Evolutionary conservation across 805 yeast genomes (phyloP), one percentile per base, ranked within the genome.

Genomic region (Pichia exigua): DNA sequence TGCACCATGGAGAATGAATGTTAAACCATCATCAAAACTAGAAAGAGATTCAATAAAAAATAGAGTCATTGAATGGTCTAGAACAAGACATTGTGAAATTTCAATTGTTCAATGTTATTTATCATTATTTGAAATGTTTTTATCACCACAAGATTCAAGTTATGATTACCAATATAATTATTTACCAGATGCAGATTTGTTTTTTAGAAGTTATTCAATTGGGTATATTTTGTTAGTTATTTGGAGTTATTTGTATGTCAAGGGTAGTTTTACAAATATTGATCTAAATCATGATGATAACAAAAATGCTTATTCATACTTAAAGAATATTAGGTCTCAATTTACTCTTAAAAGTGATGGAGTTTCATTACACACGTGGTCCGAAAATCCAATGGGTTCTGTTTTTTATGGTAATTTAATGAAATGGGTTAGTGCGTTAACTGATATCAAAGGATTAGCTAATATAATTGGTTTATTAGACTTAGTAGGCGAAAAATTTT

Each of bases 1-100:
- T 1, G 86, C 89, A 9, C 94, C 94, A 1, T 79, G 85, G 68
- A 77, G 90, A 59, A 82, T 85, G 83, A 85, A 79, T 59, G 88
- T 83, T 38, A 72, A 71, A 40, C 81, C 85, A 12, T 77, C 79
- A 7, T 68, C 70, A 11, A 62, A 69, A 1, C 83, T 79, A 52
- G 70, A 66, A 40, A 75, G 79, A 56, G 73, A 73, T 22, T 68
- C 73, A 3, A 80, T 78, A 13, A 70, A 73, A 41, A 67, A 67
- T 15, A 70, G 82, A 56, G 75, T 85, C 20, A 64, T 69, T 39
- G 77, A 73, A 47, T 79, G 87, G 82, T 71, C 82, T 1, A 59
- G 62, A 7, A 69, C 76, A 11, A 52, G 64, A 15, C 73, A 70
- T 54, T 86, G 83, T 10, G 73, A 75, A 53, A 66, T 78, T 12